These are phyloP conservation scores for Pseudopithomyces chartarum DNA, from an alignment of 2,329 filamentous ascomycete genomes.

Conservation along the genomic window DNA sequence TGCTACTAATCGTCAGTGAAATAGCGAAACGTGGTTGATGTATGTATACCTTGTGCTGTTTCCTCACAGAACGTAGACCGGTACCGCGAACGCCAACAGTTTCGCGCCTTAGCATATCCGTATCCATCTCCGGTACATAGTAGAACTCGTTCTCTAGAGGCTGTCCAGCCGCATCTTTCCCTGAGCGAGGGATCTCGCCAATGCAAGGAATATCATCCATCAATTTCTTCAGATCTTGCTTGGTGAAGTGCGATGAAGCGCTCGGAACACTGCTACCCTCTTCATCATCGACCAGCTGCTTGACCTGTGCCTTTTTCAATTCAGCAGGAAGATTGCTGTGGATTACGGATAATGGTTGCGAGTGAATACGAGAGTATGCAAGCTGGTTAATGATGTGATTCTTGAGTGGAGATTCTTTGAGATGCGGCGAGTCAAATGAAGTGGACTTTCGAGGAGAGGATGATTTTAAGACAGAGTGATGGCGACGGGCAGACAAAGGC, in stretches of 20 bases:
- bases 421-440: constrained; percentile 27
- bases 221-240: constrained; percentile 66
- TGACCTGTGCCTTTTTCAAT: constrained; percentile 45
- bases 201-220: constrained; percentile 78
- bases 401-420: constrained; percentile 58
- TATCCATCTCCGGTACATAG: constrained; percentile 87
- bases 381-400: constrained; percentile 96
- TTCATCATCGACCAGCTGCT: constrained; percentile 24
- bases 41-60: constrained; percentile 86
- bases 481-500: constrained; percentile 36
- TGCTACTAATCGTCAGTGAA: constrained; percentile 53
- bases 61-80: constrained; percentile 85
- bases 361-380: constrained; percentile 90
- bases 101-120: constrained; percentile 75
- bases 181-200: constrained; percentile 85
- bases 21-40: background rate
- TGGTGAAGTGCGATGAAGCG: constrained; percentile 33
- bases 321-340: constrained; percentile 80
- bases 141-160: constrained; percentile 95
- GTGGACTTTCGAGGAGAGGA: constrained; percentile 37
- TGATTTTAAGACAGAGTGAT: constrained; percentile 31
- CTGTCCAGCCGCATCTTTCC: constrained; percentile 96
- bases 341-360: constrained; percentile 87
- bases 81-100: constrained; percentile 88
- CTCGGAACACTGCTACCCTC: constrained; percentile 25